A percentile compares a stretch with the other conserved stretches of the same genome.
Conservation (phyloP, 1,284 basidiomycete species). For the Trichosporon ovoides region DNA sequence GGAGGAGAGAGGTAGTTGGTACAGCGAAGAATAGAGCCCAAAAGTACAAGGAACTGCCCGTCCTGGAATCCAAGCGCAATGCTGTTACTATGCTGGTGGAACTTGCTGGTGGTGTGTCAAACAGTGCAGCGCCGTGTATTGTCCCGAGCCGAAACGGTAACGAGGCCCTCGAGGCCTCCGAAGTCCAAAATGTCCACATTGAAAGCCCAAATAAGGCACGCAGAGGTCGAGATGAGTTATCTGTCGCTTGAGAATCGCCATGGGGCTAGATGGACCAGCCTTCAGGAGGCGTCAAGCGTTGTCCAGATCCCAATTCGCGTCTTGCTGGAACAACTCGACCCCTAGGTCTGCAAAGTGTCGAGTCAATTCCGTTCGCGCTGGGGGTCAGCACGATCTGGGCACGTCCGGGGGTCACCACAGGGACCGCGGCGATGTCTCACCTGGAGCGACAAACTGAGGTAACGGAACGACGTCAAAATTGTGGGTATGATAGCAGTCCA, state of each 20-base stretch:
- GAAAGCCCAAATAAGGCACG: too few relatives aligned
- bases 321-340: not conserved
- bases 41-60: not conserved
- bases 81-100: not conserved
- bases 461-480: not conserved
- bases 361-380: not conserved
- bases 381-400: not conserved
- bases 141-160: not conserved
- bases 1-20: not conserved
- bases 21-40: not conserved
- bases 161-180: too few relatives aligned
- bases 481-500: not conserved
- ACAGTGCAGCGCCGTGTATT: slow-evolving; percentile 3
- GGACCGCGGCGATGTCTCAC: not conserved
- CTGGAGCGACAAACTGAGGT: not conserved
- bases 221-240: too few relatives aligned
- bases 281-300: not conserved
- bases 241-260: too few relatives aligned
- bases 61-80: not conserved
- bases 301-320: not conserved
- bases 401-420: not conserved
- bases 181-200: too few relatives aligned
- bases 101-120: not conserved
- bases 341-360: not conserved
- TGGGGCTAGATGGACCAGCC: too few relatives aligned